A percentile compares a stretch with the other conserved stretches of the same genome.
Conservation (phyloP, 2,329 filamentous ascomycete genomes). For the Arthrobotrys entomopaga region DNA sequence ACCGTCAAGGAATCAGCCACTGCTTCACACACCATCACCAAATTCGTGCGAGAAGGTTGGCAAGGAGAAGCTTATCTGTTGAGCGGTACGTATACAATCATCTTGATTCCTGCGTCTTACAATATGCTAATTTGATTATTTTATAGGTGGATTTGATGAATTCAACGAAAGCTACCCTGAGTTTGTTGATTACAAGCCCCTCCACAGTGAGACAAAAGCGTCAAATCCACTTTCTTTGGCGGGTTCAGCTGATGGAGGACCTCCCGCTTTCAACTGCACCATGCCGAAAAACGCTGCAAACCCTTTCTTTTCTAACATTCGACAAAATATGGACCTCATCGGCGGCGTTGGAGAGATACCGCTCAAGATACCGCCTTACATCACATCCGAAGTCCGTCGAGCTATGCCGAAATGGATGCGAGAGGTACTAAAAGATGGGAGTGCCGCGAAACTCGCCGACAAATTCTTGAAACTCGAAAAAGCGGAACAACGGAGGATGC, state of each 20-base stretch:
- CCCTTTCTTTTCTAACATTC: constrained; percentile 94
- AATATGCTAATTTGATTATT: constrained; percentile 3
- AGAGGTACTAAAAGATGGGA: constrained; percentile 73
- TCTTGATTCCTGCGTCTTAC: constrained; percentile 29
- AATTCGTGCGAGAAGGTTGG: constrained; percentile 88
- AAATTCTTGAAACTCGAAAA: constrained; percentile 86
- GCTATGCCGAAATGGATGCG: constrained; percentile 81
- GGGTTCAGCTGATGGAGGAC: constrained; percentile 64
- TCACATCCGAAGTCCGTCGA: constrained; percentile 59
- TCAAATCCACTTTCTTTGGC: constrained; percentile 62
- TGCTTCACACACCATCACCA: constrained; percentile 88
- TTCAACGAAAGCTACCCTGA: constrained; percentile 76
- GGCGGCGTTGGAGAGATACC: constrained; percentile 85
- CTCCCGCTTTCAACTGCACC: constrained; percentile 75
- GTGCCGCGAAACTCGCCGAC: constrained; percentile 82
- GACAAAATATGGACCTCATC: constrained; percentile 94
- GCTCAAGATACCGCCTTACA: constrained; percentile 57
- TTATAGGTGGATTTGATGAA: constrained; percentile 76
- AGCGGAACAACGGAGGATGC: constrained; percentile 91
- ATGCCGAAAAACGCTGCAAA: constrained; percentile 81
- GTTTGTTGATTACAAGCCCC: constrained; percentile 69
- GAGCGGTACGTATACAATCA: constrained; percentile 61
- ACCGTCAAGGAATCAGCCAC: constrained; percentile 82
- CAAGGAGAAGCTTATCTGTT: constrained; percentile 78
- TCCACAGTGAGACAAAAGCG: constrained; percentile 63